These are phyloP conservation scores for Pugionium dolabratum DNA, from an alignment of 345 rosid genomes.

Conservation along the genomic window DNA sequence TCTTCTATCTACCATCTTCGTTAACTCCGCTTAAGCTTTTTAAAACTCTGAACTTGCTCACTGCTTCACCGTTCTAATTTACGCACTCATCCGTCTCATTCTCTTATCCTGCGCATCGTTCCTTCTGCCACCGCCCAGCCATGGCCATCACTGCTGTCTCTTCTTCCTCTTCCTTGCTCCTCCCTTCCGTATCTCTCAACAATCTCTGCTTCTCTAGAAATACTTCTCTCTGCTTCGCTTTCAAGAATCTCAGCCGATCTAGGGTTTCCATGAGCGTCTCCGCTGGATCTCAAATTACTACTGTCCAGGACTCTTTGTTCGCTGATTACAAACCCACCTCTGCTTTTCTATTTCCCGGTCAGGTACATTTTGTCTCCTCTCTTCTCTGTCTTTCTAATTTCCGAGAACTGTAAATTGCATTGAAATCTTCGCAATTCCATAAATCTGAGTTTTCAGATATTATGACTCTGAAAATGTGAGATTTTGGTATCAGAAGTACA, in stretches of 20 bases:
- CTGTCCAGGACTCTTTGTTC: conserved; percentile 62
- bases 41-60: conserved; percentile 37
- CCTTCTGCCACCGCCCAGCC: conserved; percentile 22
- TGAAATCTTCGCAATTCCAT: neutral
- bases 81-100: conserved; percentile 24
- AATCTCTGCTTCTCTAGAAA: conserved; percentile 31
- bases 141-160: conserved; percentile 43
- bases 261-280: conserved; percentile 71
- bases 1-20: conserved; percentile 48
- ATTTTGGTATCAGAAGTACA: neutral
- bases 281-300: conserved; percentile 51
- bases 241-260: conserved; percentile 49
- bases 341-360: conserved; percentile 95
- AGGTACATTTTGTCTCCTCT: conserved; percentile 46
- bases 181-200: conserved; percentile 47
- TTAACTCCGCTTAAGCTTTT: conserved; percentile 36
- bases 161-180: conserved; percentile 48
- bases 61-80: conserved; percentile 42
- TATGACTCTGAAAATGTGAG: conserved; percentile 24
- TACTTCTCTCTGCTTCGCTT: conserved; percentile 39
- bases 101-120: conserved; percentile 42
- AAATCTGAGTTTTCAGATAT: neutral
- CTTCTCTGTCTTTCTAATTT: neutral
- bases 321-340: conserved; percentile 70
- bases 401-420: neutral